phyloP scores from a whole-genome alignment of 371 early-diverging fungal species.

The Quaeritorhiza haematococci region DNA sequence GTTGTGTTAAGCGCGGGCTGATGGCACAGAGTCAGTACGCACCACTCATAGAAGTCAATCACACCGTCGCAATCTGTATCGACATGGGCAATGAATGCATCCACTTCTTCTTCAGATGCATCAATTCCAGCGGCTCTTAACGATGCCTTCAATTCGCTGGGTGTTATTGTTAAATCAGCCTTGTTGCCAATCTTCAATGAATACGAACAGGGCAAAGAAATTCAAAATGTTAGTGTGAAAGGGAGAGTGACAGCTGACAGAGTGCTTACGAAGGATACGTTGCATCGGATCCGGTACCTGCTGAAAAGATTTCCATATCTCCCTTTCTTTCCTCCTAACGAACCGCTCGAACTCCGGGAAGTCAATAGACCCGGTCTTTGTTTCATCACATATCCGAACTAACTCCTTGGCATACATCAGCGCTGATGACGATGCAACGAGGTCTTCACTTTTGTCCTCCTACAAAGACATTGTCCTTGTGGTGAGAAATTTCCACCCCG shows the following conservation, averaged over 20 bases:
- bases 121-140: constrained; percentile 41
- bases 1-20: not conserved
- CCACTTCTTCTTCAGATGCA: constrained; percentile 57
- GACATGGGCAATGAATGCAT: constrained; percentile 60
- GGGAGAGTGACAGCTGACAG: not conserved
- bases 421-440: constrained; percentile 2
- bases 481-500: not conserved
- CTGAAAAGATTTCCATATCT: constrained; percentile 61
- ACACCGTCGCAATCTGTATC: constrained; percentile 59
- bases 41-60: constrained; percentile 69
- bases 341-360: constrained; percentile 69
- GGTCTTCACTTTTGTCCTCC: too few species aligned
- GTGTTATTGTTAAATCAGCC: too few species aligned
- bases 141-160: not conserved
- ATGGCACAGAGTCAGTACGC: not conserved
- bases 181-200: not conserved
- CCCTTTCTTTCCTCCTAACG: constrained; percentile 63
- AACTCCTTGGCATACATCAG: constrained; percentile 40
- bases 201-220: not conserved
- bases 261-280: constrained; percentile 46
- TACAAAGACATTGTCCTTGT: not conserved
- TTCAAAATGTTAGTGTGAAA: not conserved
- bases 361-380: constrained; percentile 56
- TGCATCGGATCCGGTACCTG: constrained; percentile 38
- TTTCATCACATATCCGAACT: constrained; percentile 53